Percentiles rank a stretch among this genome's conserved stretches.
Conservation (phyloP, 257 asterid species). For the Nicotiana otophora region DNA sequence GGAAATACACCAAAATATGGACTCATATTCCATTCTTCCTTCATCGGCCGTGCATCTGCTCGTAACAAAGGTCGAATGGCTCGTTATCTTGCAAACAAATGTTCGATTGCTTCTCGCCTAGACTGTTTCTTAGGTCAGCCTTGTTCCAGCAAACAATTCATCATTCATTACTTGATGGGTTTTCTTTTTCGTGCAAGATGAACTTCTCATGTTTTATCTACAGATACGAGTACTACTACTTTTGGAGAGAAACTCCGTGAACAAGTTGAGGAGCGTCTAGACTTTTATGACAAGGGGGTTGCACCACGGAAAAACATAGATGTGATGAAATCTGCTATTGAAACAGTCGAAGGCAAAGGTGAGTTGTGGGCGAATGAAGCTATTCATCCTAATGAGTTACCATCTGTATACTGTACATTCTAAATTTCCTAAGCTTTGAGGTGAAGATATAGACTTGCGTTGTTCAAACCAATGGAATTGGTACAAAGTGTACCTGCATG, state of each 20-base stretch:
- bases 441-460: background rate
- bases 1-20: conserved; percentile 99
- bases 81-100: conserved; percentile 95
- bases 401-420: background rate
- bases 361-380: conserved; percentile 1
- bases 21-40: conserved; percentile 92
- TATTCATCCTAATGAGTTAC: background rate
- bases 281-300: conserved; percentile 91
- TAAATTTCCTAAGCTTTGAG: background rate
- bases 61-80: conserved; percentile 94
- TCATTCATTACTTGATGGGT: background rate
- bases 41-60: conserved; percentile 98
- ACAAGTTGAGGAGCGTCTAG: conserved; percentile 96
- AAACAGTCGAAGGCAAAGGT: conserved; percentile 54
- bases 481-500: background rate
- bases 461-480: background rate
- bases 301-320: conserved; percentile 95
- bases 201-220: background rate
- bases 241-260: conserved; percentile 96
- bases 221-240: conserved; percentile 67
- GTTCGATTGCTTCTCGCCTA: conserved; percentile 96
- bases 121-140: conserved; percentile 82
- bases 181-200: background rate
- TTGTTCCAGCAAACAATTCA: background rate
- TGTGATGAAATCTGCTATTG: conserved; percentile 78